Percentiles rank a stretch among this genome's conserved stretches.
phyloP scores from a whole-genome alignment of 179 eudicot species.

The Spergularia azorica region DNA sequence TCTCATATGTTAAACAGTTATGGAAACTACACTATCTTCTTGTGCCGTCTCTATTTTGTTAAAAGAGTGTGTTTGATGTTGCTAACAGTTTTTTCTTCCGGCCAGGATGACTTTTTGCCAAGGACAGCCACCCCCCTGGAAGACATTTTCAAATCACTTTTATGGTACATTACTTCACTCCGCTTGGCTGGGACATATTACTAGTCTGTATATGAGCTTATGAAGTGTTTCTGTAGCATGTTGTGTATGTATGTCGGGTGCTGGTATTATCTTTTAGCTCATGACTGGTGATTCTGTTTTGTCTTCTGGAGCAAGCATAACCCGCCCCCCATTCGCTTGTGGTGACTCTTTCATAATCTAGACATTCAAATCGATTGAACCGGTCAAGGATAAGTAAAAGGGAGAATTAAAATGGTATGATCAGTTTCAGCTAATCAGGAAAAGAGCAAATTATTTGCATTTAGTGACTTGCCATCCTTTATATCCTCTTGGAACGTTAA shows the following conservation, averaged over 20 bases:
- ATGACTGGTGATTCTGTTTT: neutral
- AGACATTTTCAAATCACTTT: slow-evolving; percentile 76
- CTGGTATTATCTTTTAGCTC: neutral
- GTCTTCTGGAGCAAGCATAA: neutral
- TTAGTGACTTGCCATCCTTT: neutral
- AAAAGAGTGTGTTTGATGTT: neutral
- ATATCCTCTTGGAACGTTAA: neutral
- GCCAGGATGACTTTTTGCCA: slow-evolving; percentile 98
- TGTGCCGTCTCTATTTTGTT: neutral
- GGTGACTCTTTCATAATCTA: neutral
- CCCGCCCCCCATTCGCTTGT: neutral
- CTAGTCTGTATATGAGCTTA: neutral
- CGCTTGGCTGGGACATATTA: neutral
- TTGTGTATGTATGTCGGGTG: neutral
- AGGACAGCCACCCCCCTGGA: slow-evolving; percentile 92
- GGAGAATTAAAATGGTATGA: neutral
- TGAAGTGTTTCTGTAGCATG: neutral
- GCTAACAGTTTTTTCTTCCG: slow-evolving; percentile 16
- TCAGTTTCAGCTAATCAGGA: neutral
- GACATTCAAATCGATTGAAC: neutral
- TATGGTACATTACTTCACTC: slow-evolving; percentile 60
- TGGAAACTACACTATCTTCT: too few relatives aligned
- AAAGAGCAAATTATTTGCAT: neutral
- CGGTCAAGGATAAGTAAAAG: neutral
- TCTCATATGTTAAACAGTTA: neutral